These are phyloP conservation scores for Aspergillus bombycis DNA, from an alignment of 2,329 filamentous ascomycete genomes.

Conservation along the genomic window DNA sequence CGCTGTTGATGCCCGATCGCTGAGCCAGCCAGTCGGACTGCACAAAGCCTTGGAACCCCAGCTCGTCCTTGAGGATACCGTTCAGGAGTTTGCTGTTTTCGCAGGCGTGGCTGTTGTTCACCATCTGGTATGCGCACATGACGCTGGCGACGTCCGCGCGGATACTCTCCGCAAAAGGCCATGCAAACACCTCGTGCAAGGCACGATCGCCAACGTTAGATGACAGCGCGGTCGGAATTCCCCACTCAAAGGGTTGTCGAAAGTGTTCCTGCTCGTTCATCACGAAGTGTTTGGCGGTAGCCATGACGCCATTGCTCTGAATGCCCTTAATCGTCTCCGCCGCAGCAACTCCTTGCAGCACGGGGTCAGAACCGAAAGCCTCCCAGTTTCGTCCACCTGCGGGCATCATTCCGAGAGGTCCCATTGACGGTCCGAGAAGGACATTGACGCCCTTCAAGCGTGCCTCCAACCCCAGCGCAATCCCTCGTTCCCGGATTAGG, in stretches of 20 bases:
- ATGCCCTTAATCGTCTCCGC: conserved; percentile 46
- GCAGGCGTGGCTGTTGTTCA: conserved; percentile 80
- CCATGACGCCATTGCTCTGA: conserved; percentile 48
- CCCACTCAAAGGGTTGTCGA: conserved; percentile 13
- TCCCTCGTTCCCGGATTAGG: conserved; percentile 55
- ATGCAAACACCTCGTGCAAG: conserved; percentile 74
- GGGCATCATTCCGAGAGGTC: conserved; percentile 47
- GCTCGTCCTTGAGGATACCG: conserved; percentile 74
- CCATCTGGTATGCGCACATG: conserved; percentile 59
- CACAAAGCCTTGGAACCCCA: conserved; percentile 80
- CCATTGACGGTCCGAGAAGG: conserved; percentile 43
- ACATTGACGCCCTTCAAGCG: conserved; percentile 39
- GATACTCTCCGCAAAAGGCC: conserved; percentile 76
- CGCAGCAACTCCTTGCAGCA: conserved; percentile 44
- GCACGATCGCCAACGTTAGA: conserved; percentile 71
- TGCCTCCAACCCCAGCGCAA: conserved; percentile 58
- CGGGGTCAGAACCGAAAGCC: conserved; percentile 45
- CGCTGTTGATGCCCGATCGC: conserved; percentile 67
- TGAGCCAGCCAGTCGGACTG: conserved; percentile 82
- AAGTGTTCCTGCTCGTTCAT: conserved; percentile 68
- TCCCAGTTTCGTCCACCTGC: conserved; percentile 50
- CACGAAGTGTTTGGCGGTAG: conserved; percentile 47
- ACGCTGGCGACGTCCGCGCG: conserved; percentile 62
- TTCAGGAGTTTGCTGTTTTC: conserved; percentile 79
- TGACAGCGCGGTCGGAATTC: conserved; percentile 29